Base-by-base conservation (phyloP, 148 eudicot genomes). In the Diospyros lotus region DNA sequence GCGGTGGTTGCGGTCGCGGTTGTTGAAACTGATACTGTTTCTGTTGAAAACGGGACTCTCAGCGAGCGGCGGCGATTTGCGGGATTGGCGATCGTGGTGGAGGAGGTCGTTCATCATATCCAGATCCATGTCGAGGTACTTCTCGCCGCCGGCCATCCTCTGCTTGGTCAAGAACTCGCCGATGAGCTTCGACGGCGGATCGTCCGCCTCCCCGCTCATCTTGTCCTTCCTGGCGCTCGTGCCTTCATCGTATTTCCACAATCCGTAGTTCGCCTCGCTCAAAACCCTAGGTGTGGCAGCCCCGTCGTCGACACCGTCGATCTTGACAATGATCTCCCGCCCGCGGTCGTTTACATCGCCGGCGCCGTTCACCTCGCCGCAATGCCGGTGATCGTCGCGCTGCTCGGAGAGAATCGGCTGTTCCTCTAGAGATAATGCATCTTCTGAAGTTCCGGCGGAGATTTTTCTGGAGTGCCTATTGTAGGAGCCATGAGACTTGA, bases 171-270 rank as follows among this genome's bases (percentile, higher is more conserved):
- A 14, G 55, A 72, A 72, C 66, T 72, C 54, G 1, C 75, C 75
- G 15, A 72, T 72, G n/a, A 72, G 66, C 66, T 60, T 72, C 14
- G 75, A 44, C 14, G 75, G 75, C 2, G 75, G 75, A 60, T 72
- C 75, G 14, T 67, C 70, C 61, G 13, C 58, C 12, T 39, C 72
- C 1, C 14, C 58, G 10, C 13, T 15, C 15, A 3, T 14, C 15
- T 14, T 14, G 10, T 5, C 42, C 58, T 5, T 41, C 58, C 12
- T 1, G 1, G 56, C 51, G 15, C 12, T 38, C 7, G 40, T 17
- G 39, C 17, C 17, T n/a, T 9, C 18, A 6, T 68, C 43, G 17
- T 68, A 41, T 42, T 8, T 50, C 72, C 72, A 51, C 42, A 68
- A 68, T 40, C 51, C 72, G 13, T 68, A 68, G 42, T 58, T 68